A percentile compares a stretch with the other conserved stretches of the same genome.
Conservation (phyloP, 2,329 filamentous ascomycete genomes). For the Sporothrix schenckii region DNA sequence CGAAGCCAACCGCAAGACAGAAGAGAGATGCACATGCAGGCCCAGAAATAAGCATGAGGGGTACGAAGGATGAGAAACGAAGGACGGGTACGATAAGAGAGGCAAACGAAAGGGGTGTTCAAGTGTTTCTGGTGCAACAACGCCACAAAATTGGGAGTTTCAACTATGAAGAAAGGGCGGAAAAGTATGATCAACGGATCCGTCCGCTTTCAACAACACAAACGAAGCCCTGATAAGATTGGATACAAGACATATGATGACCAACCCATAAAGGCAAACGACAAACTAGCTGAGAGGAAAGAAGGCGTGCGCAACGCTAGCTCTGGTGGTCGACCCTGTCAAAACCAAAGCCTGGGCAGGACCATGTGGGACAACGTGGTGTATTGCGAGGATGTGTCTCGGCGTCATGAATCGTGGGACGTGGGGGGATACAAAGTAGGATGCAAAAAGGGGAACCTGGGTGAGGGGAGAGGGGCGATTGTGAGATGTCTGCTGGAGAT, state of each 20-base stretch:
- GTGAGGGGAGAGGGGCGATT: conserved; percentile 7
- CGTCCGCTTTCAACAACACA: background rate
- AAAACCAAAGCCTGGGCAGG: conserved; percentile 11
- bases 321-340: background rate
- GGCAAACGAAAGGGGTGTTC: background rate
- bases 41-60: conserved; percentile 23
- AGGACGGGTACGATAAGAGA: background rate
- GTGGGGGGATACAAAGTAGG: conserved; percentile 16
- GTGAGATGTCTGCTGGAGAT: conserved; percentile 16
- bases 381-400: conserved; percentile 23
- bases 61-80: background rate
- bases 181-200: background rate
- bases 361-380: conserved; percentile 20
- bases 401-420: conserved; percentile 21
- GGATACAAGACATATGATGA: conserved; percentile 9
- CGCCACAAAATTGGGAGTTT: conserved; percentile 25
- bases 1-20: background rate
- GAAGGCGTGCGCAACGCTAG: conserved; percentile 17
- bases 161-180: background rate
- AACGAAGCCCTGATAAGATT: background rate
- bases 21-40: conserved; percentile 5
- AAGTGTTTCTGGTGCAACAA: conserved; percentile 24
- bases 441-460: conserved; percentile 4
- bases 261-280: background rate
- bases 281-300: background rate